phyloP scores from a whole-genome alignment of 192 early-diverging fungal species.

The Gryganskiella cystojenkinii region DNA sequence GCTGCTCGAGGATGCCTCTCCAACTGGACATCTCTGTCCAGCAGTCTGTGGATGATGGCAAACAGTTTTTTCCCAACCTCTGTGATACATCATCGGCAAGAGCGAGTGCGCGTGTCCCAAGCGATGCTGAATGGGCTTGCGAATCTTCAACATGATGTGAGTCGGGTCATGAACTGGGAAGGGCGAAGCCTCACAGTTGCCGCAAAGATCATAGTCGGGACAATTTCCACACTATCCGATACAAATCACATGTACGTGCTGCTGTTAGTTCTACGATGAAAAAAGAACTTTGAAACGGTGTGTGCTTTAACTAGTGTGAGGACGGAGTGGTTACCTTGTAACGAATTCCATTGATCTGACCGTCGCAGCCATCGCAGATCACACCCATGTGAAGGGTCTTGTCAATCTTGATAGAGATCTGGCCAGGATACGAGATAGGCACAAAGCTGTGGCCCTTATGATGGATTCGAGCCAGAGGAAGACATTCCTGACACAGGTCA shows the following conservation, averaged over 20 bases:
- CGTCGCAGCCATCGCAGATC: constrained; percentile 59
- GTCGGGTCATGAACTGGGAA: constrained; percentile 40
- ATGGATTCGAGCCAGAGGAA: constrained; percentile 47
- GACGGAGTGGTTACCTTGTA: constrained; percentile 56
- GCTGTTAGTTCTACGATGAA: not conserved
- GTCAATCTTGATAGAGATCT: constrained; percentile 31
- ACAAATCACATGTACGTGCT: not conserved
- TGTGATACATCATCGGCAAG: constrained; percentile 53
- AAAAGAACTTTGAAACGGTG: not conserved
- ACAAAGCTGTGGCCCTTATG: constrained; percentile 59
- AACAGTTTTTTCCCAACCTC: constrained; percentile 17
- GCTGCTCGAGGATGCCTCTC: not conserved
- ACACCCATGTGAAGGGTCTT: constrained; percentile 49
- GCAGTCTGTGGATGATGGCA: not conserved
- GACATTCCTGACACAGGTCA: constrained; percentile 69
- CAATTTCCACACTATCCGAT: constrained; percentile 64
- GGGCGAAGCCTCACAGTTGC: constrained; percentile 63
- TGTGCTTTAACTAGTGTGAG: not conserved
- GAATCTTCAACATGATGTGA: constrained; percentile 64
- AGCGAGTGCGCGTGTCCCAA: constrained; percentile 18
- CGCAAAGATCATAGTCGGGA: constrained; percentile 71
- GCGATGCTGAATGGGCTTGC: constrained; percentile 38
- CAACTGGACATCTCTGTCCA: constrained; percentile 2
- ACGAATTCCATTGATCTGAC: constrained; percentile 54
- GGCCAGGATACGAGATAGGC: constrained; percentile 36